Evolutionary conservation across 345 rosid species (phyloP), one percentile per base, ranked within the genome.

Genomic region (Corchorus capsularis): DNA sequence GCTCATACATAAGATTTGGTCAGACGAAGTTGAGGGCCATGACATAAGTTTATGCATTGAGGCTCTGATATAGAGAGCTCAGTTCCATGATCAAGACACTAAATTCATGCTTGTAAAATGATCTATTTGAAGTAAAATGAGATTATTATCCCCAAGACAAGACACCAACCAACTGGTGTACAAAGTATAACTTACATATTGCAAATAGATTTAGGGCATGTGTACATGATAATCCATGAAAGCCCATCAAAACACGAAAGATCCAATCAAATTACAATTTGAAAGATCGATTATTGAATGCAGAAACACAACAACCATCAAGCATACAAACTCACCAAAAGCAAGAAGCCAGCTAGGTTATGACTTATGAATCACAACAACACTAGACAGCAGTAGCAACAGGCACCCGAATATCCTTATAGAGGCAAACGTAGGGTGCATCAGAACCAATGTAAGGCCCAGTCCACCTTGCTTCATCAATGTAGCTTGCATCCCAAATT

Each of bases 401-500:
- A 39, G 84, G 89, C n/a, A 84, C 87, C 65, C 74, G 88, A 64
- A 89, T 78, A 73, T 85, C 83, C 81, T 84, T 81, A 50, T 85
- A 87, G 74, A 84, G 81, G 67, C 89, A 85, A 74, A 87, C 85
- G 66, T 89, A 89, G 17, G 93, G 93, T 12, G 82, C 87, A 72
- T 87, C 87, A 15, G 75, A 76, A 11, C 90, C 86, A 17, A 71
- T 22, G 9, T 82, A 87, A 8, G 79, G 72, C 11, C 89, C 92
- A 9, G 86, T 75, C 93, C 93, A 89, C 71, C 79, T 74, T 6
- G 81, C 89, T 47, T 83, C 74, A 57, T 65, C 86, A 41, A 87
- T 83, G 79, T 62, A 79, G 87, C 93, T 86, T 4, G 89, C 91
- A 72, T 89, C 86, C 91, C 89, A 89, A 52, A 89, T 67, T 8